Base-by-base conservation (phyloP, 805 yeast species). In the Zygosaccharomyces bisporus region DNA sequence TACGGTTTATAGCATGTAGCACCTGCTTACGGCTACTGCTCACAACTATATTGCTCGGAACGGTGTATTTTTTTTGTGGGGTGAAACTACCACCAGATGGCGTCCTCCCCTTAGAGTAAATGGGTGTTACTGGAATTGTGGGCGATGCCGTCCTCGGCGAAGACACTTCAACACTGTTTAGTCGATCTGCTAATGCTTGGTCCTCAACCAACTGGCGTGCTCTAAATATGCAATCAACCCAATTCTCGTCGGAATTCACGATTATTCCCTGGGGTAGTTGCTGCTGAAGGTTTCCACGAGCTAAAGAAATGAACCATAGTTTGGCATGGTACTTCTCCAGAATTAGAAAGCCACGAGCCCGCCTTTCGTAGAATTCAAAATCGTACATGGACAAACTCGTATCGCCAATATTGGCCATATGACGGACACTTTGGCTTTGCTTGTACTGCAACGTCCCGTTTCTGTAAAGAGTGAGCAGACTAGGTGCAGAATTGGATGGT, bases 321-420 rank as follows among this genome's bases (percentile, higher is more conserved):
- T 79, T 79, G 43, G 73, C 69, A 47, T 73, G 74, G 51, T 77
- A 71, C 53, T 81, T 67, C 55, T 84, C 90, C 21, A 84, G 57
- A 9, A 83, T 81, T 36, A 83, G 66, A 54, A 77, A 83, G 0
- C 91, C 93, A 44, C 70, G 74, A 18, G 70, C 70, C 5, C 70
- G 70, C 14, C 64, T 67, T 45, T 79, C 85, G 50, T 80, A 81
- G 62, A 85, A 84, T 59, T 84, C 91, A 62, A 81, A 83, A 62
- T 84, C 91, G 59, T 84, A 85, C 81, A 85, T 80, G 56, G 86
- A 85, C 43, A 84, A 78, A 51, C 77, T 69, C 34, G 69, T 65
- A 53, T 75, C 78, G 3, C 57, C 55, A 12, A 63, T 52, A 39
- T 61, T 57, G 6, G 60, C 58, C 46, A 63, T 55, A 13, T 38